Percentiles rank a stretch among this genome's conserved stretches.
These are phyloP conservation scores for Erucastrum elatum DNA, from an alignment of 345 rosid species.

Conservation along the genomic window DNA sequence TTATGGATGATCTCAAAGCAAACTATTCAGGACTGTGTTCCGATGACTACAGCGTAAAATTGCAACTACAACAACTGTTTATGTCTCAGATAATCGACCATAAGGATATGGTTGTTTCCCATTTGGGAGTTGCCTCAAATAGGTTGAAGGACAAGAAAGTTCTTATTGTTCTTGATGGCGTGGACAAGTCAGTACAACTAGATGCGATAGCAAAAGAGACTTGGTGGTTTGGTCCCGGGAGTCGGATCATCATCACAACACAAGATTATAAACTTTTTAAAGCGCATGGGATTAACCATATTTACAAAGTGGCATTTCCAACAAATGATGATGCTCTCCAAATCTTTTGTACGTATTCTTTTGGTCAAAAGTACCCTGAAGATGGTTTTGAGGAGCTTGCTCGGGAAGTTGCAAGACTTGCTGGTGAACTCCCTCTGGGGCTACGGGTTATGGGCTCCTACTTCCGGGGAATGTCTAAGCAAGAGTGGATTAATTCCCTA, in stretches of 20 bases:
- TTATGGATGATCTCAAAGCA: constrained; percentile 4
- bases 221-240: background rate
- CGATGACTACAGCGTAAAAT: background rate
- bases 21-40: background rate
- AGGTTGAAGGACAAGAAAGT: constrained; percentile 2
- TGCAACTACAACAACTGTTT: background rate
- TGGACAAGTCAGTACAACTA: background rate
- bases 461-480: background rate
- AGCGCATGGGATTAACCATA: background rate
- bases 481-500: background rate
- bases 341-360: background rate
- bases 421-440: background rate
- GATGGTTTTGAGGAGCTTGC: background rate
- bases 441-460: constrained; percentile 13
- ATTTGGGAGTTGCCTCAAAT: background rate
- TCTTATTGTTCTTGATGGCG: background rate
- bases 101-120: background rate
- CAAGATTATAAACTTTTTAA: background rate
- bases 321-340: background rate
- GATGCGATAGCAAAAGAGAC: background rate
- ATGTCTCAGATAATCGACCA: background rate
- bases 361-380: background rate
- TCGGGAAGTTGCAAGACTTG: background rate
- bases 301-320: background rate
- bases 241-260: background rate